Evolutionary conservation across 202 grass and related monocot genomes (phyloP), one percentile per base, ranked within the genome.

Genomic region (Saccharum hybrid): DNA sequence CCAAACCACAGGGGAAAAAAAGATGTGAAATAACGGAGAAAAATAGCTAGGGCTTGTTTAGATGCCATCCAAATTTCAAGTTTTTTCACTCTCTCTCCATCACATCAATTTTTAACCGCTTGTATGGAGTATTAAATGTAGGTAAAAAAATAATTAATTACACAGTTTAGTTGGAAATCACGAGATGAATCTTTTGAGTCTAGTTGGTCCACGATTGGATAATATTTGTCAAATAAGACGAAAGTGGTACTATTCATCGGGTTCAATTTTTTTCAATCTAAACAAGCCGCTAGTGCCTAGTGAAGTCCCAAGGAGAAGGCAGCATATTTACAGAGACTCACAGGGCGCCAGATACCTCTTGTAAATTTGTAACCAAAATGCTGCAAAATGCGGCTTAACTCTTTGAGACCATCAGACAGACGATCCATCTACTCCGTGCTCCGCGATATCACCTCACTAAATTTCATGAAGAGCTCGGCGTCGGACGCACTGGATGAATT

Each of bases 381-480:
- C 54, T 40, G 78, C 63, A 42, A 40, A 63, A 10, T 23, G 66
- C 71, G 10, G 14, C 10, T 43, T 22, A 28, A 10, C 46, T 62
- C 61, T 23, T 4, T 39, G 52, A 56, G 54, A 57, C 19, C 43
- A 62, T 68, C 48, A 57, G 51, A 57, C 37, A 39, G 56, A 38
- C 16, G 38, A 59, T 39, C 33, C 13, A 7, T 70, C 91, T 79
- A 98, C 26, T 93, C 85, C 1, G 81, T 91, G 72, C 87, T 90
- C 13, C 81, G 93, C 2, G 92, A 95, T 72, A 98, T 98, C 19
- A 75, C 96, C 91, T 95, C 91, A 5, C 96, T 93, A 45, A 98
- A 98, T 72, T 95, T 98, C 71, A 95, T 85, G 81, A 98, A 98
- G 69, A 95, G 90, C 68, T 98, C 92, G 2, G 89, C 89, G 19